Conservation (phyloP, 2,329 filamentous ascomycete genomes). For the Colletotrichum tamarilloi region DNA sequence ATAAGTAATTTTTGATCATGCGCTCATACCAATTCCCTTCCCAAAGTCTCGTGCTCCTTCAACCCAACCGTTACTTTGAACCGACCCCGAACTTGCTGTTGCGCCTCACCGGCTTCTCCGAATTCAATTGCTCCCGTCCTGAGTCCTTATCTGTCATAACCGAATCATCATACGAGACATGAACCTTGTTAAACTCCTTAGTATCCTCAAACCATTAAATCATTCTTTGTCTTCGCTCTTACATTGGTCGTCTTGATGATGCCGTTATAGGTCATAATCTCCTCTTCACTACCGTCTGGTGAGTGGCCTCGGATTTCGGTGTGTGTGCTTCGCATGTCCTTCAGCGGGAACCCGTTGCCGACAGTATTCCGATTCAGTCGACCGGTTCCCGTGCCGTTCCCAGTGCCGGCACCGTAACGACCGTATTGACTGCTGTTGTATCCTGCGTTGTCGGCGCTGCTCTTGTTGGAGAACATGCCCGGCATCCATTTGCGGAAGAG, state of each 20-base stretch:
- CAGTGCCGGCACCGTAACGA: slow-evolving; percentile 40
- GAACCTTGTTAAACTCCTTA: slow-evolving; percentile 8
- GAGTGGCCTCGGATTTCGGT: slow-evolving; percentile 49
- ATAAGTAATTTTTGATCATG: not conserved
- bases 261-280: slow-evolving; percentile 53
- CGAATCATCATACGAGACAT: slow-evolving; percentile 21
- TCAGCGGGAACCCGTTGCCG: slow-evolving; percentile 32
- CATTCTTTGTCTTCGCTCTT: not conserved
- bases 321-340: slow-evolving; percentile 41
- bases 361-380: not conserved
- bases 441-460: slow-evolving; percentile 27
- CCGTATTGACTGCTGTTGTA: slow-evolving; percentile 27
- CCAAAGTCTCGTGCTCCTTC: not conserved
- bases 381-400: slow-evolving; percentile 34
- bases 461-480: slow-evolving; percentile 13
- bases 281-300: slow-evolving; percentile 49
- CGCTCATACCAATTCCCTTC: not conserved
- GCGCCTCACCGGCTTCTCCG: not conserved
- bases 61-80: not conserved
- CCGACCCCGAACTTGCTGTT: slow-evolving; percentile 3
- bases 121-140: not conserved
- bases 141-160: slow-evolving; percentile 14
- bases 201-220: not conserved
- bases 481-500: slow-evolving; percentile 43
- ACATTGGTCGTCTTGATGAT: slow-evolving; percentile 42